Evolutionary conservation across 306 rosid species (phyloP).

Genomic region (Cicer yamashitae): DNA sequence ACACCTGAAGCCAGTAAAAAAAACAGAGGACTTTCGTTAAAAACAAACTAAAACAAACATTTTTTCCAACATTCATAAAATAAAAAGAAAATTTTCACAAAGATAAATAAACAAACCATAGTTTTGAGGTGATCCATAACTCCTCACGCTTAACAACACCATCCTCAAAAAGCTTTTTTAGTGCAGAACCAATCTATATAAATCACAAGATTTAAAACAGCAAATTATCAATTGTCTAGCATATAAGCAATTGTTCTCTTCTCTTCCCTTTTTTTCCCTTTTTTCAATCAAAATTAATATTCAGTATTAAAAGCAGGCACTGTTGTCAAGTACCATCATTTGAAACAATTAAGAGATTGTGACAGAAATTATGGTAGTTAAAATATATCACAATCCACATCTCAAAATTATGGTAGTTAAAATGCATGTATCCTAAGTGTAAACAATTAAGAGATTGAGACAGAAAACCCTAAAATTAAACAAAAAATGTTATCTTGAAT

Average conservation of each 20-base stretch:
- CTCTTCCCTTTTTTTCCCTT: background rate
- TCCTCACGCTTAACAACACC: slow-evolving; percentile 77
- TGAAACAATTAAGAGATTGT: background rate
- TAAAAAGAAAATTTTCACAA: background rate
- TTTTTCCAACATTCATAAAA: background rate
- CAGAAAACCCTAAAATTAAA: background rate
- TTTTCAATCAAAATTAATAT: background rate
- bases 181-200: slow-evolving; percentile 64
- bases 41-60: slow-evolving; percentile 20
- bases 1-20: slow-evolving; percentile 54
- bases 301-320: too few species aligned
- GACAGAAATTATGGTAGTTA: background rate
- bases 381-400: slow-evolving; percentile 1
- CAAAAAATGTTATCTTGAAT: background rate
- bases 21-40: slow-evolving; percentile 26
- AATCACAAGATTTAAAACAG: background rate
- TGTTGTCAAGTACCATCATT: background rate
- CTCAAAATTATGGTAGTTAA: background rate
- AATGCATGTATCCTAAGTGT: background rate
- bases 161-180: slow-evolving; percentile 65
- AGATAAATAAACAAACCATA: slow-evolving; percentile 62
- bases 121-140: slow-evolving; percentile 82
- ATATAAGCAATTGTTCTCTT: background rate
- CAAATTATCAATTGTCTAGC: background rate
- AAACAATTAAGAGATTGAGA: background rate